Evolutionary conservation across 805 yeast genomes (phyloP).

Genomic region (Metschnikowia orientalis): DNA sequence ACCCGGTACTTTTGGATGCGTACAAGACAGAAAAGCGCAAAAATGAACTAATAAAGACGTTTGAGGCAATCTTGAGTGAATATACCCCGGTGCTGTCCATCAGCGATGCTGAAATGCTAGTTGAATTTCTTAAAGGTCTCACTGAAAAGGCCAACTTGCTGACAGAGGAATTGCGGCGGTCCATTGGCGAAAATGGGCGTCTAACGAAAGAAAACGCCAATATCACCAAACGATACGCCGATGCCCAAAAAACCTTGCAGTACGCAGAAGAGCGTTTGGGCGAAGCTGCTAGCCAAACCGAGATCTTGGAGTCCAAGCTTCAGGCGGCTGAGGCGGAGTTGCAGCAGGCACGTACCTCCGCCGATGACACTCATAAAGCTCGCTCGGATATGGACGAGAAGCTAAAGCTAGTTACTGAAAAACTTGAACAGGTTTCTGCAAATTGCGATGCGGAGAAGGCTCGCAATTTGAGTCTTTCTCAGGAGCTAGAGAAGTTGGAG

Average conservation of each 20-base stretch:
- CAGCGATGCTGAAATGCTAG: constrained; percentile 64
- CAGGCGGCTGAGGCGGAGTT: constrained; percentile 8
- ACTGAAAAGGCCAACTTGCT: constrained; percentile 57
- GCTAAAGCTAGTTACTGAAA: too few relatives aligned
- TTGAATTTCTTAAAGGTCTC: constrained; percentile 64
- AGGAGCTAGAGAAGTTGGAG: too few relatives aligned
- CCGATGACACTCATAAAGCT: too few relatives aligned
- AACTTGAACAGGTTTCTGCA: too few relatives aligned
- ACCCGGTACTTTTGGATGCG: constrained; percentile 80
- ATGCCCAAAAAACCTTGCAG: constrained; percentile 15
- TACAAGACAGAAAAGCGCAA: constrained; percentile 76
- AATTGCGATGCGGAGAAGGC: too few relatives aligned
- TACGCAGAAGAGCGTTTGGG: constrained; percentile 15
- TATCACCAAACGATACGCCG: constrained; percentile 9
- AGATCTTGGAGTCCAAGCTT: too few relatives aligned
- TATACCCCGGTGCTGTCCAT: constrained; percentile 76
- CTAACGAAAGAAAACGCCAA: constrained; percentile 11
- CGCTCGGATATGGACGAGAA: too few relatives aligned
- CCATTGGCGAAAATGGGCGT: constrained; percentile 27
- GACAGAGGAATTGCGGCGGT: constrained; percentile 58
- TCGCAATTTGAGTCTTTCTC: too few relatives aligned
- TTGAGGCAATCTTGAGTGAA: constrained; percentile 72
- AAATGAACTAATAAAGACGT: constrained; percentile 50
- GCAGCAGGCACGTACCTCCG: too few relatives aligned
- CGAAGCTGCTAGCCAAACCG: constrained; percentile 4